These are phyloP conservation scores for Mycosarcoma maydis DNA, from an alignment of 1,284 basidiomycete species.

Conservation along the genomic window DNA sequence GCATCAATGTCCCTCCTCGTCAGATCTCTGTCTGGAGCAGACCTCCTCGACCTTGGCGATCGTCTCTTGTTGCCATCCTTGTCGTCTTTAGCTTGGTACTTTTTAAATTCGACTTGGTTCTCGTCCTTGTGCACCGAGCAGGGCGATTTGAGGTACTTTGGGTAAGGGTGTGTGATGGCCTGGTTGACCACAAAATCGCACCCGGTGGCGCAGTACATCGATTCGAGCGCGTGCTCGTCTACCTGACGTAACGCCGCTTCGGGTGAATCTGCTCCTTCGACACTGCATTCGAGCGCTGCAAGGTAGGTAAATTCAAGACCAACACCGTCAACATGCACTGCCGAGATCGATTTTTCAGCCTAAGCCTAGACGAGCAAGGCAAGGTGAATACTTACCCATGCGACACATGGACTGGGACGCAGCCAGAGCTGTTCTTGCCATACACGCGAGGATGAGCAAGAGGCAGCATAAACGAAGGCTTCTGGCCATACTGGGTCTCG, in stretches of 20 bases:
- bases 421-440: background rate
- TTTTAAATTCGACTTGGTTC: slow-evolving; percentile 13
- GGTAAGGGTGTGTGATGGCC: slow-evolving; percentile 6
- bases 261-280: slow-evolving; percentile 20
- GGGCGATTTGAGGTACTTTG: slow-evolving; percentile 11
- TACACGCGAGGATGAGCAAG: background rate
- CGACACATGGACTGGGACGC: background rate
- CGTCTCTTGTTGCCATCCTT: slow-evolving; percentile 13
- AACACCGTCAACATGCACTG: no score
- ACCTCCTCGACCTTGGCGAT: background rate
- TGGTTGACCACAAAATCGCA: slow-evolving; percentile 35
- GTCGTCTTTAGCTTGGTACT: slow-evolving; percentile 14
- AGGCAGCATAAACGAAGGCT: background rate
- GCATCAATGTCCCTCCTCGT: slow-evolving; percentile 30
- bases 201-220: slow-evolving; percentile 27
- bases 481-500: no score
- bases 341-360: no score
- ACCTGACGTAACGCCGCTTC: slow-evolving; percentile 34
- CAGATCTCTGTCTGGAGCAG: background rate
- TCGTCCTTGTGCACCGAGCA: slow-evolving; percentile 33
- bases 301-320: no score
- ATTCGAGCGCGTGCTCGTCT: slow-evolving; percentile 16
- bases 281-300: slow-evolving; percentile 18
- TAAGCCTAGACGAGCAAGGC: no score
- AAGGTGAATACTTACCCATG: background rate